Evolutionary conservation across 345 rosid species (phyloP), one percentile per base, ranked within the genome.

Genomic region (Heritiera fomes): DNA sequence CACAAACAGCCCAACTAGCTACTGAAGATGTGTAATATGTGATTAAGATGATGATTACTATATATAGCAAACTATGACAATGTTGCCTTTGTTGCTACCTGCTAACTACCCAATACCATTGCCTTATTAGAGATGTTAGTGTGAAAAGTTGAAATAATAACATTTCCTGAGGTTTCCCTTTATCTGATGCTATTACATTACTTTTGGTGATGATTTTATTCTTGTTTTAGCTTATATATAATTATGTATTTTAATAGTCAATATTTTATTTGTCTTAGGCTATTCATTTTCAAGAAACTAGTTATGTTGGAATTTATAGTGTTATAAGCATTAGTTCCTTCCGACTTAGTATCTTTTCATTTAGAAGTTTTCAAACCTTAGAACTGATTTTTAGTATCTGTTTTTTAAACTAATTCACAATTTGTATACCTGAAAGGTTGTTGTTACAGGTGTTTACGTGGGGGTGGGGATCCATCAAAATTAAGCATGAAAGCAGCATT

Each of bases 401-500:
- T 12, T 58, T 15, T 64, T 53, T 73, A 65, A 67, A 56, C 14
- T 18, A 14, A 30, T 8, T 70, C 63, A 49, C 28, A 72, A 41
- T 66, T 71, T 68, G 0, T 78, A 28, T 30, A 68, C 55, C 41
- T 45, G 34, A 7, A 68, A 30, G 8, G 7, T 53, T 32, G 17
- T 75, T 64, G 52, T 81, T 49, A 63, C 82, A 95, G 98, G 98
- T 59, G 97, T 95, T 80, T 93, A 93, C 88, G 97, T 98, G 0
- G n/a, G n/a, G n/a, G n/a, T n/a, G 97, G 97, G 45, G 91, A 93
- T 85, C 99, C 99, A 81, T 87, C 98, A 66, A 92, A 90, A 71
- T 75, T 93, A 71, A 95, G 94, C 78, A 95, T 93, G 98, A 93
- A 91, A 80, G 98, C 99, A 49, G 98, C 99, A 5, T 93, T 93